A percentile compares a stretch with the other conserved stretches of the same genome.
phyloP scores from a whole-genome alignment of 768 basidiomycete genomes.

The Xerocomellus dryophilus region DNA sequence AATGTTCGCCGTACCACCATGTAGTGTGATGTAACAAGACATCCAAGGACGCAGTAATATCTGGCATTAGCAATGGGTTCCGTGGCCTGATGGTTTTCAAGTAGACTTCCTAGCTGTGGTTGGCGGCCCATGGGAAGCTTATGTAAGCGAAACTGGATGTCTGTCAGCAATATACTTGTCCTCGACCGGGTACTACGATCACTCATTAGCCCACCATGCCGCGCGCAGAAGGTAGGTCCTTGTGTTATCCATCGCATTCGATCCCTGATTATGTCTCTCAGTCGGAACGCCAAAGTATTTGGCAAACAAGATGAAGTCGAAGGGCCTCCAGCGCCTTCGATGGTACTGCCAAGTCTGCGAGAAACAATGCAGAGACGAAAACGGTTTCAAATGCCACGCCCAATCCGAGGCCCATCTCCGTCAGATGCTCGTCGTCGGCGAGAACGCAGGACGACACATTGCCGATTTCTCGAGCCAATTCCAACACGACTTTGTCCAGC shows the following conservation, averaged over 20 bases:
- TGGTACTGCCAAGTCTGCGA: slow-evolving; percentile 99
- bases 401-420: slow-evolving; percentile 87
- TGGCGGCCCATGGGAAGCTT: too few species aligned
- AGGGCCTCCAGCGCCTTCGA: slow-evolving; percentile 89
- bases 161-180: slow-evolving; percentile 7
- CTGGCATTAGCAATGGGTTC: not conserved
- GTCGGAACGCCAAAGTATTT: slow-evolving; percentile 87
- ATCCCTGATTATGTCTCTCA: slow-evolving; percentile 25
- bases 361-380: slow-evolving; percentile 98
- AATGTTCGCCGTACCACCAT: not conserved
- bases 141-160: not conserved
- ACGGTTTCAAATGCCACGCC: slow-evolving; percentile 96
- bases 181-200: not conserved
- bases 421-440: slow-evolving; percentile 96
- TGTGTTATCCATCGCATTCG: not conserved
- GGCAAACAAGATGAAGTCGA: slow-evolving; percentile 97
- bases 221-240: slow-evolving; percentile 69
- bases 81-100: too few species aligned
- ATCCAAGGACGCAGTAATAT: not conserved
- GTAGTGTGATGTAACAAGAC: not conserved
- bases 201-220: slow-evolving; percentile 52
- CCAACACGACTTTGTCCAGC: slow-evolving; percentile 86
- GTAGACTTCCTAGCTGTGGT: too few species aligned
- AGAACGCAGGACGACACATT: slow-evolving; percentile 90
- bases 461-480: slow-evolving; percentile 85